These are phyloP conservation scores for Lithospermum erythrorhizon DNA, from an alignment of 257 asterid species.

Conservation along the genomic window DNA sequence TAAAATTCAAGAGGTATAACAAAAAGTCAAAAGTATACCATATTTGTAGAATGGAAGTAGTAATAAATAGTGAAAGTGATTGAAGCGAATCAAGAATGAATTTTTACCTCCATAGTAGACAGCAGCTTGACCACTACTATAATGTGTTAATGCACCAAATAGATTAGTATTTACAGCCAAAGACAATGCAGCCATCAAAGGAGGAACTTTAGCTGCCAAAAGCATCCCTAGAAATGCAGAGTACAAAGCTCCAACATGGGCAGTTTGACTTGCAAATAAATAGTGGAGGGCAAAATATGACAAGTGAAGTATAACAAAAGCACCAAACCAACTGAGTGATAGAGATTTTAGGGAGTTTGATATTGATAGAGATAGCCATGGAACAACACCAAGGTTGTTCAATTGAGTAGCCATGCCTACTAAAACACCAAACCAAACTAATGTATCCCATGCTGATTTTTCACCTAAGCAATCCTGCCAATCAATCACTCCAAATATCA, in stretches of 20 bases:
- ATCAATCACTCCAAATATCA: conserved; percentile 40
- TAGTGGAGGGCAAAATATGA: conserved; percentile 70
- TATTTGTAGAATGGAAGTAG: no score
- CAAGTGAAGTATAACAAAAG: conserved; percentile 51
- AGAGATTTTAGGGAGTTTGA: conserved; percentile 39
- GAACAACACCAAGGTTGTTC: conserved; percentile 41
- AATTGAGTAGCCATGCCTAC: conserved; percentile 71
- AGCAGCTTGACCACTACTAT: conserved; percentile 95
- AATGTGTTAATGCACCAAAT: conserved; percentile 78
- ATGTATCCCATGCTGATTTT: no score
- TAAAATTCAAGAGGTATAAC: no score
- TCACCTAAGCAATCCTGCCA: conserved; percentile 79
- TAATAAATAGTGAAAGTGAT: background rate
- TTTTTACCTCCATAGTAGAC: conserved; percentile 70
- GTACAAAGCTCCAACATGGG: conserved; percentile 83
- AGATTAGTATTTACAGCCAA: conserved; percentile 63
- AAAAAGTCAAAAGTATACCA: no score
- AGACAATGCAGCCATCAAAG: conserved; percentile 39
- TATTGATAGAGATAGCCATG: conserved; percentile 47
- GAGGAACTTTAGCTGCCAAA: conserved; percentile 49
- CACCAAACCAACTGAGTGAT: conserved; percentile 36
- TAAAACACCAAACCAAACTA: conserved; percentile 74
- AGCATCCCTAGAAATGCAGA: conserved; percentile 82
- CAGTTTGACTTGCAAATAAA: conserved; percentile 85
- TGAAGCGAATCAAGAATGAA: background rate